Percentiles rank a stretch among this genome's conserved stretches.
These are phyloP conservation scores for Fragosphaeria purpurea DNA, from an alignment of 2,329 filamentous ascomycete species.

Conservation along the genomic window DNA sequence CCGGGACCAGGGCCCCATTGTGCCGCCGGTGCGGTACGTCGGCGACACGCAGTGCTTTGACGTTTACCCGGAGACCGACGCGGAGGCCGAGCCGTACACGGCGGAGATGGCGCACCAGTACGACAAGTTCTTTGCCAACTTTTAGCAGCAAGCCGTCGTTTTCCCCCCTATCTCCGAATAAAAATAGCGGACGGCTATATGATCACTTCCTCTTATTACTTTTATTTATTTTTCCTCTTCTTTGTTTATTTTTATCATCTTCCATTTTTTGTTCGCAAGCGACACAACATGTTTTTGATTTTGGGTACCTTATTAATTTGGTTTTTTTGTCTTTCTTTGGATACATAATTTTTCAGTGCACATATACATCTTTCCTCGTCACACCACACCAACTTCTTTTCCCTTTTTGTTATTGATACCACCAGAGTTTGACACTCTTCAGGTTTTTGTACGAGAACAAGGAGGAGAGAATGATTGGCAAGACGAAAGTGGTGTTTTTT, in stretches of 20 bases:
- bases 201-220: background rate
- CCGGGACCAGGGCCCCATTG: conserved; percentile 57
- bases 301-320: no score
- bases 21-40: conserved; percentile 61
- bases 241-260: background rate
- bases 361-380: no score
- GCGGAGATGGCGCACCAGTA: conserved; percentile 59
- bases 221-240: background rate
- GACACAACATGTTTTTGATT: no score
- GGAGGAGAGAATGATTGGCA: no score
- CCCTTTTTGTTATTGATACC: no score
- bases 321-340: background rate
- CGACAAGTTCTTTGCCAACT: conserved; percentile 61
- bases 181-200: background rate
- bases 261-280: background rate
- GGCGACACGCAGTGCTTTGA: conserved; percentile 77
- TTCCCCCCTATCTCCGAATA: no score
- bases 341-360: background rate
- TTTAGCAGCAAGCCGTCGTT: conserved; percentile 30
- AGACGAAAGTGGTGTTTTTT: no score
- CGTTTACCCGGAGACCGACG: conserved; percentile 68
- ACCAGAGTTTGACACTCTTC: no score
- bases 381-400: no score
- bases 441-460: no score
- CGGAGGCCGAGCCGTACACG: conserved; percentile 54